These are phyloP conservation scores for Dalbergia cochinchinensis DNA, from an alignment of 306 rosid genomes.

Conservation along the genomic window DNA sequence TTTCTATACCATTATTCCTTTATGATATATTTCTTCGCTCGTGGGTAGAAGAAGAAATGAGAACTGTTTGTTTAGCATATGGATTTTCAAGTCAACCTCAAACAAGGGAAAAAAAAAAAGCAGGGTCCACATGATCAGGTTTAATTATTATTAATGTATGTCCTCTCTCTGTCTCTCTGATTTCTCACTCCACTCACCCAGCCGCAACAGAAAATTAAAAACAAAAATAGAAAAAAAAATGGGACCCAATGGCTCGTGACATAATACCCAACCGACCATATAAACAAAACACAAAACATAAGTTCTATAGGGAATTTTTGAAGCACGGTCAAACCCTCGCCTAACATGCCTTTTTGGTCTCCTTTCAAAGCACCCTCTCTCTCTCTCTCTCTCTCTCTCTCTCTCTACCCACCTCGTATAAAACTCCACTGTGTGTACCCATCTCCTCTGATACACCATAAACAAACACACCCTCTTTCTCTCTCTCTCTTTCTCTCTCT, in stretches of 20 bases:
- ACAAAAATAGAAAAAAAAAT: background rate
- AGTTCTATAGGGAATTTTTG: background rate
- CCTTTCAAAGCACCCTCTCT: background rate
- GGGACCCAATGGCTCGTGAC: constrained; percentile 31
- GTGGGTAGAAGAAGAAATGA: constrained; percentile 2
- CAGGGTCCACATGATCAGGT: constrained; percentile 42
- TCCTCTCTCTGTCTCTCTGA: background rate
- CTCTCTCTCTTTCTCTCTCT: constrained; percentile 1
- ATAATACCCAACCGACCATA: constrained; percentile 56
- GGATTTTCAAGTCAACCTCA: constrained; percentile 45
- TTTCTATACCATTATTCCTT: too few relatives aligned
- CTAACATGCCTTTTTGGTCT: constrained; percentile 56
- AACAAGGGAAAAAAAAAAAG: background rate
- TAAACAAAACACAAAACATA: constrained; percentile 12
- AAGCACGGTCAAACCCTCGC: constrained; percentile 59
- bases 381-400: background rate
- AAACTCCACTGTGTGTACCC: constrained; percentile 40
- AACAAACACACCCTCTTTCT: background rate
- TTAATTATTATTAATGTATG: background rate
- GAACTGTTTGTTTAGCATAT: constrained; percentile 36
- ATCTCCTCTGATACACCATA: background rate
- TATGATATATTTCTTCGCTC: background rate
- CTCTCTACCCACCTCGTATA: constrained; percentile 44
- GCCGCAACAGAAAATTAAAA: constrained; percentile 40
- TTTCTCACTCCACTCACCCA: constrained; percentile 35